Evolutionary conservation across 768 basidiomycete species (phyloP), one percentile per base, ranked within the genome.

Genomic region (Phanerochaete carnosa): DNA sequence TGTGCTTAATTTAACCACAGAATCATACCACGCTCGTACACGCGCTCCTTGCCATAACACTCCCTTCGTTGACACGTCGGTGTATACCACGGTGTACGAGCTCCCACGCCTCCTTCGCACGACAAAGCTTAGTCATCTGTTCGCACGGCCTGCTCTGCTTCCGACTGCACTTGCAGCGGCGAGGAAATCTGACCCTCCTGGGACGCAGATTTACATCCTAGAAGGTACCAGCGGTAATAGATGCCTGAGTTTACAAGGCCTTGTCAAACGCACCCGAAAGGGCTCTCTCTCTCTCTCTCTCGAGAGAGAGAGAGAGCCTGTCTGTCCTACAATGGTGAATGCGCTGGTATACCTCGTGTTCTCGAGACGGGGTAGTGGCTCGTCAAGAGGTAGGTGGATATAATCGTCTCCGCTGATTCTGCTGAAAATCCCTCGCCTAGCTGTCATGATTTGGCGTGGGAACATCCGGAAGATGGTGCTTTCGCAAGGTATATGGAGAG

Each of bases 331-430:
- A 0, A 73, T 64, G n/a, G 76, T 73, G 30, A 74, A 86, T 60
- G 88, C 85, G 0, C 72, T 90, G 1, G 89, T 87, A 0, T 89
- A 91, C 68, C 74, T 92, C 2, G 75, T 87, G 0, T 90, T 89
- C 67, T 92, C 90, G 0, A 91, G 90, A 65, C 90, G 90, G 25
- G 92, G 90, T 0, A 90, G 81, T 61, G 90, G 90, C 0, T 73
- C 85, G 3, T 88, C 90, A 0, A 92, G 92, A 81, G 30, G 51
- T 52, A 4, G 33, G 28, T n/a, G 4, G 5, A 3, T 5, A 6
- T 19, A 25, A 11, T 19, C 5, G 6, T 49, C 23, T 49, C 3
- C 16, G 16, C 25, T 26, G 25, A n/a, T 19, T 51, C 30, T 6
- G 16, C 32, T 33, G 19, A 16, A 19, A 23, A 12, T 23, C 19